Conservation (phyloP, 1,284 basidiomycete species). For the Boletus hoseneyae region DNA sequence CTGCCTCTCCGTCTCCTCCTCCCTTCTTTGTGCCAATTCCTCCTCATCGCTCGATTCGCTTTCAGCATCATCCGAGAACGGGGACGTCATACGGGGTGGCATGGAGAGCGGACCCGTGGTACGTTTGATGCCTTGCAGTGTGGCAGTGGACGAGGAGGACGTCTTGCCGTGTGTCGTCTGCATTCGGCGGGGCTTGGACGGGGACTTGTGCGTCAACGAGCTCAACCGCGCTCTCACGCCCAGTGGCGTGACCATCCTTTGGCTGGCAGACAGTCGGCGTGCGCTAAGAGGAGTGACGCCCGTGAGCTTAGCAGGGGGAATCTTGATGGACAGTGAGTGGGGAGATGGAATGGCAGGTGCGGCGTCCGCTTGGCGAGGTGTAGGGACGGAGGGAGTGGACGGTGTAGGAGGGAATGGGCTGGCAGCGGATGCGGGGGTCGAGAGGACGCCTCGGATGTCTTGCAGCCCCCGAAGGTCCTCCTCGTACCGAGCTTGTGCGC, state of each 20-base stretch:
- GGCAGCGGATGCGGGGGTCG: conserved; percentile 11
- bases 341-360: conserved; percentile 28
- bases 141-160: conserved; percentile 64
- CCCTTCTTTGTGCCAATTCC: conserved; percentile 55
- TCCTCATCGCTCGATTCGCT: conserved; percentile 48
- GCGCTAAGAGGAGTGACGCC: conserved; percentile 10
- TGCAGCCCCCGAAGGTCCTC: conserved; percentile 75
- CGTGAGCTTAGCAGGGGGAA: conserved; percentile 24
- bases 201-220: conserved; percentile 51
- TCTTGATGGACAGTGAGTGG: conserved; percentile 26
- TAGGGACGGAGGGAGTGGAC: conserved; percentile 26
- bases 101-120: conserved; percentile 17
- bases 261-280: conserved; percentile 35
- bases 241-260: conserved; percentile 47
- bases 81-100: conserved; percentile 41
- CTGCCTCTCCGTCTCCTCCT: conserved; percentile 61
- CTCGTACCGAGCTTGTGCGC: conserved; percentile 75
- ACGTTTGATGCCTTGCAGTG: conserved; percentile 49
- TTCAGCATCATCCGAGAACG: conserved; percentile 41
- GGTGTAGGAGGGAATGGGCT: conserved; percentile 13
- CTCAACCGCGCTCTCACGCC: conserved; percentile 66
- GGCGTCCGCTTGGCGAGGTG: conserved; percentile 22
- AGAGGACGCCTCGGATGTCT: conserved; percentile 58
- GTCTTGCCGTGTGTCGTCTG: conserved; percentile 44
- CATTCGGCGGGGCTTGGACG: conserved; percentile 22